phyloP scores from a whole-genome alignment of 1,284 basidiomycete genomes.

The Sporisorium reilianum region DNA sequence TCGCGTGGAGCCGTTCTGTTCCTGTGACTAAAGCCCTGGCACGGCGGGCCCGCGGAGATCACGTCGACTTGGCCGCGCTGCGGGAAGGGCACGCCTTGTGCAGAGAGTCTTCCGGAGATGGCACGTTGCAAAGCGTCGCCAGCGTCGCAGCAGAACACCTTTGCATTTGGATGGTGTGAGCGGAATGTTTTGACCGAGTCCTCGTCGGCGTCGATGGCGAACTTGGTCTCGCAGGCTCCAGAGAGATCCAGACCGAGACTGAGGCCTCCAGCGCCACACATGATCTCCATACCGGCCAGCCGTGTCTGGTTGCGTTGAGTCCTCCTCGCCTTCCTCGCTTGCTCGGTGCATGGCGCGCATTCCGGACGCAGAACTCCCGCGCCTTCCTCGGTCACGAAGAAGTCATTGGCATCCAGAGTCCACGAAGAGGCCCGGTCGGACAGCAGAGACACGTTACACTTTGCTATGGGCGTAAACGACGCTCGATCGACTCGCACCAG shows the following conservation, averaged over 20 bases:
- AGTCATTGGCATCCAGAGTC: conserved; percentile 1
- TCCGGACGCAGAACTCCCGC: conserved; percentile 4
- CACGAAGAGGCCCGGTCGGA: not conserved
- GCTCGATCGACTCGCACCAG: not conserved
- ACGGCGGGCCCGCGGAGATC: conserved; percentile 36
- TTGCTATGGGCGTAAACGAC: conserved; percentile 8
- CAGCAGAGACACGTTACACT: conserved; percentile 19
- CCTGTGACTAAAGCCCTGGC: conserved; percentile 37
- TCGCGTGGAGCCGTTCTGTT: conserved; percentile 20
- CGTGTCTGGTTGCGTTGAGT: not conserved
- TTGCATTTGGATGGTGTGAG: conserved; percentile 21
- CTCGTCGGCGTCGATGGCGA: conserved; percentile 27
- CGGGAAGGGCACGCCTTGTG: conserved; percentile 8
- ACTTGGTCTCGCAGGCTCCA: conserved; percentile 34
- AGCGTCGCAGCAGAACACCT: conserved; percentile 17
- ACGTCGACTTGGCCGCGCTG: conserved; percentile 32
- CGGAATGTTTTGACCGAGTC: conserved; percentile 28
- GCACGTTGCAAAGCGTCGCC: conserved; percentile 28
- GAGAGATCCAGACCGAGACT: conserved; percentile 38
- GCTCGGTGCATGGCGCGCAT: conserved; percentile 3
- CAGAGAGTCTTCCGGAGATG: not conserved
- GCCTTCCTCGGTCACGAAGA: conserved; percentile 11
- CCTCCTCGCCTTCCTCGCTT: not conserved
- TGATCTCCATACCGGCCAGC: conserved; percentile 27
- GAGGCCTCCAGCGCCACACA: conserved; percentile 45